Base-by-base conservation (phyloP, 495 filamentous ascomycete species). In the Pyrenopolyporus hunteri region DNA sequence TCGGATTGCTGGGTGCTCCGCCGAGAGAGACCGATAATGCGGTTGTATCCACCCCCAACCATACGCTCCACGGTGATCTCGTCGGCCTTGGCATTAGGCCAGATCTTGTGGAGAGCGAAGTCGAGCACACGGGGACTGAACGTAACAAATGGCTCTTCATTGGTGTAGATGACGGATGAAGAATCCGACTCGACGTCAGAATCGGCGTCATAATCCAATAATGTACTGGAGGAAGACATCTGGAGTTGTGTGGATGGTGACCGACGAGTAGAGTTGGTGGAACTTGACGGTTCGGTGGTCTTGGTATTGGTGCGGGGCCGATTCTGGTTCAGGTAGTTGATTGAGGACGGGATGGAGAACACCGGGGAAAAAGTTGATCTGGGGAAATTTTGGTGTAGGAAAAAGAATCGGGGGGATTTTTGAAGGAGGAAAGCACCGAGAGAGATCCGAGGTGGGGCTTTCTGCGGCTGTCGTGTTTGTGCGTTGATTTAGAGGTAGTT, bases 21-120 rank as follows among this genome's bases (percentile, higher is more conserved):
- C 10, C 20, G 49, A 1, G 49, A 37, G 3, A 52, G 4, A 14
- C 42, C 31, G 23, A 48, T 47, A 1, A 57, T 51, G 20, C 56
- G 56, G 7, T 51, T 59, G 1, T 13, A 10, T 35, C 26, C 37
- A 9, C 56, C 56, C n/a, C 56, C 56, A 2, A 6, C 0, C 29
- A 59, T 28, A 1, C 36, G 36, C 22, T 59, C 56, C n/a, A 59
- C 26, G 8, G 0, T 36, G 25, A 51, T 50, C 5, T 59, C 56
- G 1, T 59, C 46, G 13, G 17, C 6, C 7, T 11, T 26, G 3
- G 56, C 56, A 59, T 59, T 37, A 6, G 56, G 45, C 56, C 56
- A 50, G 14, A 59, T 35, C 10, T 45, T 44, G 28, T 29, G 33
- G 6, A 33, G 45, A 4, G 46, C 56, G 0, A 59, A 40, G 19